phyloP scores from a whole-genome alignment of 2,329 filamentous ascomycete species.

The Alternaria alternata region DNA sequence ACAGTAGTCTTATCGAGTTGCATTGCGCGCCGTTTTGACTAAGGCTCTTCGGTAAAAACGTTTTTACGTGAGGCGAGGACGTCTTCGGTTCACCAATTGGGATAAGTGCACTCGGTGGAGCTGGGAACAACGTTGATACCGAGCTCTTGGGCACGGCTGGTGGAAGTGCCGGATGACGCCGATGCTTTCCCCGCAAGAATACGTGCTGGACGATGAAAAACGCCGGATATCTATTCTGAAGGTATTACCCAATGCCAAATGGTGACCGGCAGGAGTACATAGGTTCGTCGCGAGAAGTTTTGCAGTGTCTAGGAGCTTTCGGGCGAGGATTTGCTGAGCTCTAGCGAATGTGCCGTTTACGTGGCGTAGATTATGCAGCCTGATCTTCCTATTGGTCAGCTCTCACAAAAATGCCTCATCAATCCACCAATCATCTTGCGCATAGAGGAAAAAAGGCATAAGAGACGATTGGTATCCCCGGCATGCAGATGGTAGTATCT shows the following conservation, averaged over 20 bases:
- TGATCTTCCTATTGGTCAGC: neutral
- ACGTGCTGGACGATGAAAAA: neutral
- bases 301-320: neutral
- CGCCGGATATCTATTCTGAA: neutral
- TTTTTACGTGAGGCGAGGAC: constrained; percentile 31
- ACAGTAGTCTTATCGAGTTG: constrained; percentile 47
- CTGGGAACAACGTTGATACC: constrained; percentile 17
- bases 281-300: neutral
- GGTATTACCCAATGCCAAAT: neutral
- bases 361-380: neutral
- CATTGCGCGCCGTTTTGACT: constrained; percentile 40
- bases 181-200: neutral
- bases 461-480: too few species aligned
- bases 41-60: constrained; percentile 45
- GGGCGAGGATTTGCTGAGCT: neutral
- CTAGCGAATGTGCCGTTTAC: constrained; percentile 7
- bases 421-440: neutral
- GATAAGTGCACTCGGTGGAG: constrained; percentile 17
- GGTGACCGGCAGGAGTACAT: neutral
- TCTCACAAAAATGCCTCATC: neutral
- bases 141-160: constrained; percentile 2
- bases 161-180: neutral
- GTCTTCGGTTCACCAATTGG: constrained; percentile 18
- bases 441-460: too few species aligned
- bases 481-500: too few species aligned